Percentiles rank a stretch among this genome's conserved stretches.
Conservation (phyloP, 2,329 filamentous ascomycete genomes). For the Mollisiaceae sp. region DNA sequence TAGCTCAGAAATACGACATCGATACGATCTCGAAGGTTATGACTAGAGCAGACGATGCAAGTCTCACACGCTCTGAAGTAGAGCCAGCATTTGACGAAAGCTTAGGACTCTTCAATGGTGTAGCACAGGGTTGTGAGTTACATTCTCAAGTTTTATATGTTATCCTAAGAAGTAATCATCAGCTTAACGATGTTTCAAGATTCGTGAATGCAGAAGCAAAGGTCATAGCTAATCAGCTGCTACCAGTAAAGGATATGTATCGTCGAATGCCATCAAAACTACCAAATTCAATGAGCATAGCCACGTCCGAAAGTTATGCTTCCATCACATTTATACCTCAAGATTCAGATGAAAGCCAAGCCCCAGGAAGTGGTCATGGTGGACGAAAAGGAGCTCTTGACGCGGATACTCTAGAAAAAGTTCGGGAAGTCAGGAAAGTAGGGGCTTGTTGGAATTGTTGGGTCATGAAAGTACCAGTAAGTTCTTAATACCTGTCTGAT, state of each 20-base stretch:
- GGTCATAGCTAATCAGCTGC: no score
- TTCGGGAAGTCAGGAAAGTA: constrained; percentile 30
- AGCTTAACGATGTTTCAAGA: no score
- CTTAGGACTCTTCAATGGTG: no score
- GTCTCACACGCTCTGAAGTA: no score
- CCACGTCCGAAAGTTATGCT: background rate
- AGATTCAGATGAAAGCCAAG: constrained; percentile 8
- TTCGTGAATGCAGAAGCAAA: no score
- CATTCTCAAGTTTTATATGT: no score
- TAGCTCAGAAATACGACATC: constrained; percentile 28
- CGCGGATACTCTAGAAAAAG: constrained; percentile 24
- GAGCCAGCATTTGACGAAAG: no score
- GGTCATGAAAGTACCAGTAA: constrained; percentile 33
- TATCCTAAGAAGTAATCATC: no score
- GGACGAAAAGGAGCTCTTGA: constrained; percentile 30
- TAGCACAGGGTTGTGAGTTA: no score
- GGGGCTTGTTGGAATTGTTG: constrained; percentile 37
- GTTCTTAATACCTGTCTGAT: background rate
- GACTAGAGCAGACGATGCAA: background rate
- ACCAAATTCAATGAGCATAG: background rate
- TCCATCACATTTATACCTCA: constrained; percentile 27
- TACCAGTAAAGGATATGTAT: no score
- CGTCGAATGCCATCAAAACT: background rate
- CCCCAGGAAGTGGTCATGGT: constrained; percentile 14
- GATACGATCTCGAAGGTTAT: constrained; percentile 17